Evolutionary conservation across 768 basidiomycete species (phyloP), one percentile per base, ranked within the genome.

Genomic region (Panus rudis): DNA sequence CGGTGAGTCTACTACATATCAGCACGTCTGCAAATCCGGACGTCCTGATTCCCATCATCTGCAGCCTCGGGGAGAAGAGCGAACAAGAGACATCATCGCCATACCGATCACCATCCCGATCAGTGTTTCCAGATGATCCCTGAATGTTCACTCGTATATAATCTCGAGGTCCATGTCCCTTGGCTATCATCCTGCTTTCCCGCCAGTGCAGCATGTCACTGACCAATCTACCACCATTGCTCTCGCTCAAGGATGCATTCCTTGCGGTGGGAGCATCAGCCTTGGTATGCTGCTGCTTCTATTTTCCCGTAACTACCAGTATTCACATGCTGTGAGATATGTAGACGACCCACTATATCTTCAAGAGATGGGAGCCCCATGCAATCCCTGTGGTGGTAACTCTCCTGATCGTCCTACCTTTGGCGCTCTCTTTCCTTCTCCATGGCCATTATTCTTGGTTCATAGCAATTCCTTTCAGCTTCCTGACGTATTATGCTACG

Each of bases 331-430:
- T 16, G 16, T 8, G 19, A 7, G n/a, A 26, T 16, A 19, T n/a
- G 10, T 31, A 41, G 40, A 19, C 21, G 4, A 16, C 17, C 16
- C 25, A 41, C 27, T 22, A 30, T 4, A 31, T 41, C 3, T 41
- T 24, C 40, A 41, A 41, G 40, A 27, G 19, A 31, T 41, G 17
- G 22, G 40, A 41, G 25, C 27, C 27, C 17, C 14, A 25, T 19
- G 17, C 20, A 14, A 20, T 41, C 6, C 40, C 27, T 4, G 40
- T 22, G 3, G 25, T 26, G 17, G 6, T 22, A 3, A 6, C 27
- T 17, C 17, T 41, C 16, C 40, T 28, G 16, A 12, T 41, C 11
- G 4, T 41, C n/a, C 7, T 41, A 6, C 40, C 40, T 4, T 11
- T 22, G 6, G 14, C 10, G 3, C 40, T 41, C 25, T 28, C 40